Evolutionary conservation across 2,329 filamentous ascomycete species (phyloP), one percentile per base, ranked within the genome.

Genomic region (Metarhizium anisopliae): DNA sequence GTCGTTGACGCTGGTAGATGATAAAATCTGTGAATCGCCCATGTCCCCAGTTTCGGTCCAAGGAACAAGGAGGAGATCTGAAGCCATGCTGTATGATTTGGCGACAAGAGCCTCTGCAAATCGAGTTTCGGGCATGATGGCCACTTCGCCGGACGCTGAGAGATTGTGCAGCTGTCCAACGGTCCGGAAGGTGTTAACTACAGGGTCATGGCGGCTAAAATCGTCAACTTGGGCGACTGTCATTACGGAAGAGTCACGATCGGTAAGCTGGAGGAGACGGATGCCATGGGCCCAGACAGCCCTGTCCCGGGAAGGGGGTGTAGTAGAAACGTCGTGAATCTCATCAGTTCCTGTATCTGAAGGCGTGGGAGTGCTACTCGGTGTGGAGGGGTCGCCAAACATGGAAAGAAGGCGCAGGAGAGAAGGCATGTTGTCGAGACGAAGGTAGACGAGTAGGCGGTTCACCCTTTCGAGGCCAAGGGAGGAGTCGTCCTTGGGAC

Each of bases 181-280:
- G 0, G 90, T 90, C 51, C 89, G 84, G 78, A 96, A 96, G 0
- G 90, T 89, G 67, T 95, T 96, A 55, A 96, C 84, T 4, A 97
- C 86, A 0, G 93, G 90, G 64, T 97, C 93, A 63, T 82, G 80
- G 6, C 81, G 77, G 30, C 82, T 81, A 58, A 84, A 80, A 51
- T 94, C 89, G 43, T 91, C 87, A 3, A 86, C 79, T 65, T 95
- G 90, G 0, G 90, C 86, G 11, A 95, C 90, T 63, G 90, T 87
- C 93, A 97, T 97, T 63, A 96, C 93, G 18, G 91, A 92, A 0
- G 93, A 96, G 47, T 90, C 88, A 79, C 93, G 90, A 63, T 96
- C 92, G 0, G 90, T 95, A 13, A 97, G 81, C 66, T 95, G 89
- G 51, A 95, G 73, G 16, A 97, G 80, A 14, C 92, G 87, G n/a